phyloP scores from a whole-genome alignment of 306 rosid genomes.

The Argentina anserina region DNA sequence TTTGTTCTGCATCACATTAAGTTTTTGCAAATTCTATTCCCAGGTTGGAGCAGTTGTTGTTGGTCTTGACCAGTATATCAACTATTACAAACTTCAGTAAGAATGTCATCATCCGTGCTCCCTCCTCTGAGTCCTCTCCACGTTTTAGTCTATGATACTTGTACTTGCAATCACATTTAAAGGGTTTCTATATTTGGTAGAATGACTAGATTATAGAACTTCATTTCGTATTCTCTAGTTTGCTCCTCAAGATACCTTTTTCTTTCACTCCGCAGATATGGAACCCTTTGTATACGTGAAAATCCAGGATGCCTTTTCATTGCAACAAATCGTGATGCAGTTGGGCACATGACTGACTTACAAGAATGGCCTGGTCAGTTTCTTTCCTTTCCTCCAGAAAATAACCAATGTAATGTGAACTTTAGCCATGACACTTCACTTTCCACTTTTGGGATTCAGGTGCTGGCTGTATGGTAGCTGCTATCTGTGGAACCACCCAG shows the following conservation, averaged over 20 bases:
- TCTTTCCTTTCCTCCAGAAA: slow-evolving; percentile 14
- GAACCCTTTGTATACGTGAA: slow-evolving; percentile 90
- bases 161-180: not conserved
- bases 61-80: slow-evolving; percentile 76
- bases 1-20: slow-evolving; percentile 22
- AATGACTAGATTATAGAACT: not conserved
- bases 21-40: slow-evolving; percentile 23
- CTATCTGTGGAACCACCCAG: slow-evolving; percentile 87
- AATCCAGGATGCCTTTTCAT: slow-evolving; percentile 96
- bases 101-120: slow-evolving; percentile 23
- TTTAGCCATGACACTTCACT: slow-evolving; percentile 14
- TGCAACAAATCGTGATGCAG: slow-evolving; percentile 90
- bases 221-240: not conserved
- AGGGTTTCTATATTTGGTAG: not conserved
- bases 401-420: slow-evolving; percentile 6
- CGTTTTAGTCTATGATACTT: not conserved
- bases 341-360: slow-evolving; percentile 69
- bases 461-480: slow-evolving; percentile 95
- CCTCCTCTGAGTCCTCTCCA: not conserved
- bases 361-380: slow-evolving; percentile 88
- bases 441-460: slow-evolving; percentile 49
- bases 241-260: slow-evolving; percentile 3
- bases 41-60: slow-evolving; percentile 99
- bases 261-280: slow-evolving; percentile 56
- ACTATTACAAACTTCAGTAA: slow-evolving; percentile 98